Base-by-base conservation (phyloP, 2,329 filamentous ascomycete species). In the Ophiobolus disseminans region DNA sequence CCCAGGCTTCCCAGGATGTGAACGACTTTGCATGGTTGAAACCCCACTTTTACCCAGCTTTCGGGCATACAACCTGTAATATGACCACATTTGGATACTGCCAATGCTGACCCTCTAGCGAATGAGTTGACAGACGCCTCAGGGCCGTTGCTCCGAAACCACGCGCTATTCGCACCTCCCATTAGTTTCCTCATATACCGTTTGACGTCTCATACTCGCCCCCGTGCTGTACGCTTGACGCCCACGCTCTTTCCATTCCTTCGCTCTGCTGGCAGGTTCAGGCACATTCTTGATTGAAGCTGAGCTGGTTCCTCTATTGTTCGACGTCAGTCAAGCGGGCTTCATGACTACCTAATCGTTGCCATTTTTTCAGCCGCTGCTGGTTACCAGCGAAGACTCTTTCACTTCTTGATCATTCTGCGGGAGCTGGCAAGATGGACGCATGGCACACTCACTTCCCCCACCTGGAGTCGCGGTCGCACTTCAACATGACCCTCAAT, bases 201-300 rank as follows among this genome's bases (percentile, higher is more conserved):
- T 70, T 70, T 72, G 60, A 61, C 58, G 65, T 73, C 70, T 73
- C 69, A 73, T 68, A 62, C 56, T 53, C 52, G 52, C 60, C 63
- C 66, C 67, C 63, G 66, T 68, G 61, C 64, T 57, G 56, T 62
- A 64, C 60, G 65, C 65, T 62, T 67, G 61, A 69, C 70, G 67
- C 64, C 59, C 48, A 70, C 66, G 64, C 62, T 73, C 67, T 65
- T 69, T 65, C 60, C 56, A 49, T 63, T 64, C 58, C 50, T 62
- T 70, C 63, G 66, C 59, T 66, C 68, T 71, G 68, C 70, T 72
- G 70, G 69, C 70, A 71, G 70, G 69, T 70, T 72, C 63, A 69
- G 66, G 63, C 63, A 68, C 50, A 42, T 64, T 55, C 46, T 58
- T 55, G 51, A 66, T 60, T 67, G 65, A 64, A 60, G 62, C 60